These are phyloP conservation scores for Aspergillus ellipticus DNA, from an alignment of 495 filamentous ascomycete genomes.

Conservation along the genomic window DNA sequence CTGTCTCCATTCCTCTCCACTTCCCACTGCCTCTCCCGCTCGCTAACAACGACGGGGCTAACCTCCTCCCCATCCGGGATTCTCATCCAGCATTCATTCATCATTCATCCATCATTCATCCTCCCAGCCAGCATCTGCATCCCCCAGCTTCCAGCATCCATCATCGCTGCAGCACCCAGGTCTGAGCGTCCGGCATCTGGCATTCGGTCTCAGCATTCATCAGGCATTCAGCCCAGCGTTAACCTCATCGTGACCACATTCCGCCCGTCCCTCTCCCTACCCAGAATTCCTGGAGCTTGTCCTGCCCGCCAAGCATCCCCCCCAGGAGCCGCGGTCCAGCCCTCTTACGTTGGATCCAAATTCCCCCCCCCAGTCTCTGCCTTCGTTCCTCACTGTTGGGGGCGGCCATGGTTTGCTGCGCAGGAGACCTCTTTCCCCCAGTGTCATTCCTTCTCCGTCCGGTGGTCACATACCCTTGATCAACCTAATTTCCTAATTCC, in stretches of 20 bases:
- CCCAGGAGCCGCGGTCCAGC: not conserved
- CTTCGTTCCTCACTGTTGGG: conserved; percentile 6
- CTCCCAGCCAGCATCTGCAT: too few species aligned
- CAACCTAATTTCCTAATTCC: not conserved
- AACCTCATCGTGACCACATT: not conserved
- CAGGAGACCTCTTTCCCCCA: conserved; percentile 8
- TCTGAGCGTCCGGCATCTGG: too few species aligned
- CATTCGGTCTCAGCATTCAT: too few species aligned
- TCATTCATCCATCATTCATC: too few species aligned
- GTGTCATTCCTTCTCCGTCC: conserved; percentile 13
- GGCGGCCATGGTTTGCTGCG: conserved; percentile 17
- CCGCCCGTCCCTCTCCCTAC: not conserved
- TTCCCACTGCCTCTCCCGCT: too few species aligned
- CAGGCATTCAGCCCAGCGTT: not conserved
- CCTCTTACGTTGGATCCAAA: conserved; percentile 1
- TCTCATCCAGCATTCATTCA: too few species aligned
- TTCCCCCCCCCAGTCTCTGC: conserved; percentile 1
- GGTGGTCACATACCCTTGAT: conserved; percentile 4
- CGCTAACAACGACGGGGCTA: too few species aligned
- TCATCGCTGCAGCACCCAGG: too few species aligned
- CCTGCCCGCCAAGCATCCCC: not conserved
- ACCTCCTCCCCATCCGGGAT: too few species aligned
- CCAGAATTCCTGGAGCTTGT: not conserved
- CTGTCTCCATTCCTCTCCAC: too few species aligned
- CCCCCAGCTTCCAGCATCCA: too few species aligned